Evolutionary conservation across 2,329 filamentous ascomycete genomes (phyloP).

Genomic region (Nannizziopsis barbatae): DNA sequence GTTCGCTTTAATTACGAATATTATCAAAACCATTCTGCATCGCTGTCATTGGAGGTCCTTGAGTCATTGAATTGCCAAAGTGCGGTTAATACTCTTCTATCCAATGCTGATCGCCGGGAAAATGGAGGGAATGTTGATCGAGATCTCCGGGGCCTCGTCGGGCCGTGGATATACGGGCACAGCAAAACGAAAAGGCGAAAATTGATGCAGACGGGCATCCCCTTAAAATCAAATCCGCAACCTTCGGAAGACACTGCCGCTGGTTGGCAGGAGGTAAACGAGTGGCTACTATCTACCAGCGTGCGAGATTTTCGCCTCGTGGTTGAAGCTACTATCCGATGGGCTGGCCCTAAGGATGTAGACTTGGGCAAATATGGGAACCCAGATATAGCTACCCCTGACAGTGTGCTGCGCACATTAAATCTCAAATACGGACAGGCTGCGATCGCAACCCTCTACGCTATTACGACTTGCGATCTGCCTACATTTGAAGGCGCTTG

Average conservation of each 20-base stretch:
- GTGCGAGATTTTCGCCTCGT: constrained; percentile 40
- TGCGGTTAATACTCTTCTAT: constrained; percentile 45
- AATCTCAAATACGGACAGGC: constrained; percentile 43
- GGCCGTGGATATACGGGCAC: constrained; percentile 53
- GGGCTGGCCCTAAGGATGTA: constrained; percentile 50
- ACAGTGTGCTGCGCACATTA: not conserved
- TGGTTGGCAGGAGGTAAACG: constrained; percentile 49
- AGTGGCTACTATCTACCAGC: constrained; percentile 48
- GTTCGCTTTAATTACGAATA: constrained; percentile 52
- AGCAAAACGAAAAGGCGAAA: constrained; percentile 45
- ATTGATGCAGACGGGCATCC: constrained; percentile 36
- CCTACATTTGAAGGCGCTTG: constrained; percentile 40
- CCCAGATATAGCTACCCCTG: constrained; percentile 24
- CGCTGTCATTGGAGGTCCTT: constrained; percentile 41
- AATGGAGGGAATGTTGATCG: constrained; percentile 35
- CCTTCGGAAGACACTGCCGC: constrained; percentile 9
- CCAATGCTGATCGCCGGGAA: constrained; percentile 28
- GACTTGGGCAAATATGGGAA: constrained; percentile 46
- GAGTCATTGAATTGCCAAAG: constrained; percentile 41
- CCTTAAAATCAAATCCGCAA: not conserved
- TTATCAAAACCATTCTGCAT: constrained; percentile 41
- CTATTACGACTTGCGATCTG: constrained; percentile 37
- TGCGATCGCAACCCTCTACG: constrained; percentile 49
- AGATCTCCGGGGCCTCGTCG: constrained; percentile 49
- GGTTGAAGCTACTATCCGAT: constrained; percentile 43